phyloP scores from a whole-genome alignment of 2,329 filamentous ascomycete genomes.

The Talaromyces islandicus region DNA sequence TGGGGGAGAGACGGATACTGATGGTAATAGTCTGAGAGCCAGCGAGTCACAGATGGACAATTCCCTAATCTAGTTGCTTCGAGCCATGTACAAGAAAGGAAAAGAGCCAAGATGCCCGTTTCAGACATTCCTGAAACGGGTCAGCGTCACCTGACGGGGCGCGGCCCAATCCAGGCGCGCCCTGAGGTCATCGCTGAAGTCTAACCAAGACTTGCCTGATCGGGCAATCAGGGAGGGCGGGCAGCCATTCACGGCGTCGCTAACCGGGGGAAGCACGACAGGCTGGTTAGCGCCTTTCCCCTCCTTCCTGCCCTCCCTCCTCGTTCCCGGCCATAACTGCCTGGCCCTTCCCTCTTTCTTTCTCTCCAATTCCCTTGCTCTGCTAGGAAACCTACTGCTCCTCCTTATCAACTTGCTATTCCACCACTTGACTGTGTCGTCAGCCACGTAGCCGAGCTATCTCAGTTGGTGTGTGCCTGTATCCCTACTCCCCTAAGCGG shows the following conservation, averaged over 20 bases:
- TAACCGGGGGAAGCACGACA: background rate
- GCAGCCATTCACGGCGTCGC: background rate
- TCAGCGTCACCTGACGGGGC: background rate
- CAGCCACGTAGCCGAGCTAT: background rate
- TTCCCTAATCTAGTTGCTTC: background rate
- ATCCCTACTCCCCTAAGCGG: background rate
- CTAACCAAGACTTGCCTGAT: background rate
- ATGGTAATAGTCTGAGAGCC: background rate
- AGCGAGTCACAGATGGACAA: background rate
- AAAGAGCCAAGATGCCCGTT: background rate
- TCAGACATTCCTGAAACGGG: background rate
- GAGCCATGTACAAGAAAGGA: background rate
- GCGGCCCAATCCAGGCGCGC: background rate
- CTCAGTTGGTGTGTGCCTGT: background rate
- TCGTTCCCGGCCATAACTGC: conserved; percentile 12
- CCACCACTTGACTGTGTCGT: background rate
- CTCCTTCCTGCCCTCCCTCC: background rate
- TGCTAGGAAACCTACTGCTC: background rate
- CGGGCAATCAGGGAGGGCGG: background rate
- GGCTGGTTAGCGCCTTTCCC: background rate
- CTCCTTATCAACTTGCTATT: background rate
- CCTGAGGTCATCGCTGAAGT: conserved; percentile 7
- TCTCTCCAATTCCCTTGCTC: conserved; percentile 9
- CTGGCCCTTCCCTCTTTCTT: conserved; percentile 5
- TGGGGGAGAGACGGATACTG: background rate